Evolutionary conservation across 495 filamentous ascomycete genomes (phyloP).

Genomic region (Neurospora sp.): DNA sequence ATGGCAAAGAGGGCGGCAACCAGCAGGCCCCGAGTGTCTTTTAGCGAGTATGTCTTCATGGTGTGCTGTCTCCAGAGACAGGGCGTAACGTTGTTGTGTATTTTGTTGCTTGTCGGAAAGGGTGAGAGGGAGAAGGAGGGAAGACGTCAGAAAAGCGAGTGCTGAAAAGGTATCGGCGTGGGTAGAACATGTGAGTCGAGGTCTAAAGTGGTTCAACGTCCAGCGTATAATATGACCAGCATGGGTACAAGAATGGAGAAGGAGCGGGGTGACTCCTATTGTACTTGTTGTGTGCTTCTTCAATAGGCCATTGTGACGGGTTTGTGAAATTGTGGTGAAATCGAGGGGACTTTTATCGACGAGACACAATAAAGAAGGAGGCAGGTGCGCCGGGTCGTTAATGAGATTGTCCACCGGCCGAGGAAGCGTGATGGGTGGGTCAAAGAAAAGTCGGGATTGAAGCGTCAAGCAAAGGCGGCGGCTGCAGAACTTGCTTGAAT

Average conservation of each 20-base stretch:
- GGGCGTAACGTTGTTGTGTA: neutral
- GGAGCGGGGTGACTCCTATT: neutral
- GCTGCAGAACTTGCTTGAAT: neutral
- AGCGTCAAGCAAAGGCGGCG: neutral
- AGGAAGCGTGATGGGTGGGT: neutral
- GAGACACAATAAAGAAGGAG: neutral
- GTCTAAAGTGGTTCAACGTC: neutral
- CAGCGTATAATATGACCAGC: neutral
- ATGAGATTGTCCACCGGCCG: neutral
- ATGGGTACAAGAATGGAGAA: neutral
- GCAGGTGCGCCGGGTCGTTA: neutral
- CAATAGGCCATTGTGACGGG: neutral
- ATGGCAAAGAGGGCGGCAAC: constrained; percentile 26
- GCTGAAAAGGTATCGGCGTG: neutral
- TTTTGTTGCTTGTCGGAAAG: neutral
- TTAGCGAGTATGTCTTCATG: neutral
- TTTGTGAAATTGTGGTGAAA: neutral
- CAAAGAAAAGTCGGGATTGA: neutral
- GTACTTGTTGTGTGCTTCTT: neutral
- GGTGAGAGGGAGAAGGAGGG: neutral
- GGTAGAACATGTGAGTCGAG: neutral
- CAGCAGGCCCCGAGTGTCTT: constrained; percentile 6
- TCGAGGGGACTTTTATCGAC: neutral
- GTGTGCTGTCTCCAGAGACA: neutral
- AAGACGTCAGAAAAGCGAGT: neutral